Evolutionary conservation across 2,329 filamentous ascomycete genomes (phyloP).

Genomic region (Raffaelea arxii): DNA sequence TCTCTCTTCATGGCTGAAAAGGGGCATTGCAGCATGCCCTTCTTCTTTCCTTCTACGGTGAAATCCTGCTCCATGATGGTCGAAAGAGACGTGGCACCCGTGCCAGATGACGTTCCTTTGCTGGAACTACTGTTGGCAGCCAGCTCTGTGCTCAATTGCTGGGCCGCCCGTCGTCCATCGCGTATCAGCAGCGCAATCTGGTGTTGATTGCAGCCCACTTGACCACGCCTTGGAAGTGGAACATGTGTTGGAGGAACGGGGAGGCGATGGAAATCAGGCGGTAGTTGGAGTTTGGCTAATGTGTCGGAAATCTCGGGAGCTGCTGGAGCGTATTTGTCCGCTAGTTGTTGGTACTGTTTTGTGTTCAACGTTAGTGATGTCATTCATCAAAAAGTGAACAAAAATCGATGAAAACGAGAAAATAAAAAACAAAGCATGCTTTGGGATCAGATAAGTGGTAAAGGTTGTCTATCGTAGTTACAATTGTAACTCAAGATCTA

Average conservation of each 20-base stretch:
- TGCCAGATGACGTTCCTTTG: constrained; percentile 35
- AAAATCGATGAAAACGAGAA: constrained; percentile 11
- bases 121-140: constrained; percentile 40
- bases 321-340: constrained; percentile 58
- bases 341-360: constrained; percentile 50
- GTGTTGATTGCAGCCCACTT: constrained; percentile 36
- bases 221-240: constrained; percentile 41
- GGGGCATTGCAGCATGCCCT: constrained; percentile 70
- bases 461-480: constrained; percentile 52
- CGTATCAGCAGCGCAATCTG: constrained; percentile 54
- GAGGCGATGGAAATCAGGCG: constrained; percentile 38
- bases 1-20: constrained; percentile 46
- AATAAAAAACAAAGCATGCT: constrained; percentile 11
- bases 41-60: constrained; percentile 73
- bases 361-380: constrained; percentile 10
- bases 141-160: constrained; percentile 37
- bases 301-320: constrained; percentile 58
- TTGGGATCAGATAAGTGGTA: constrained; percentile 31
- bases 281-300: constrained; percentile 56
- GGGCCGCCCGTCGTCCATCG: constrained; percentile 51
- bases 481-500: constrained; percentile 66
- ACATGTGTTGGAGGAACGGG: constrained; percentile 41
- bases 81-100: constrained; percentile 47
- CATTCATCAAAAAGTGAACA: constrained; percentile 4
- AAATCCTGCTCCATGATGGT: constrained; percentile 79